Percentiles rank a stretch among this genome's conserved stretches.
Conservation (phyloP, 1,284 basidiomycete genomes). For the Ustilago bromivora region DNA sequence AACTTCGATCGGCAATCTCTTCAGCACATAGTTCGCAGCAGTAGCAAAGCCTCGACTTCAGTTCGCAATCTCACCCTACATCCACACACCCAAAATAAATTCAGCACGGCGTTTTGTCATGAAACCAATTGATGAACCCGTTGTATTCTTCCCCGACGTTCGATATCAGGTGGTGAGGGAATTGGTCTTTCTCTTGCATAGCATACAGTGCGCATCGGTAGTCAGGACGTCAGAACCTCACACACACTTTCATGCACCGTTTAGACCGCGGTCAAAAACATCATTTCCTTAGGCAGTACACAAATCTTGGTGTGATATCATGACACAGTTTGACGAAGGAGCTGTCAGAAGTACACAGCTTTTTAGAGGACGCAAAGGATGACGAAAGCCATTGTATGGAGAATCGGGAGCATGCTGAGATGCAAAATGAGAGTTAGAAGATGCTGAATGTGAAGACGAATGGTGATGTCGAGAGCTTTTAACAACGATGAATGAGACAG, state of each 20-base stretch:
- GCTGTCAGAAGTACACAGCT: background rate
- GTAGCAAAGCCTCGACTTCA: background rate
- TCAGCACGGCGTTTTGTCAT: background rate
- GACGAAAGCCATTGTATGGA: no score
- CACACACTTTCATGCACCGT: conserved; percentile 9
- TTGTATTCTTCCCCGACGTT: conserved; percentile 24
- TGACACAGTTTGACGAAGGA: background rate
- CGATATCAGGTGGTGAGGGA: background rate
- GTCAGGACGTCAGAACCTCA: conserved; percentile 8
- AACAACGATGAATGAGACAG: no score
- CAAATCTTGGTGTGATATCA: background rate
- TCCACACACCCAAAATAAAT: conserved; percentile 10
- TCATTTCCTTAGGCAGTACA: conserved; percentile 32
- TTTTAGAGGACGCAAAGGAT: no score
- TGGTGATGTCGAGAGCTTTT: no score
- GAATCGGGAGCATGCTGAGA: no score
- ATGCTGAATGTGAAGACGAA: no score
- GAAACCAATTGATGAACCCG: background rate
- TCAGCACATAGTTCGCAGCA: background rate
- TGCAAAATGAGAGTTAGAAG: no score
- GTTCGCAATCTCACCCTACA: conserved; percentile 13
- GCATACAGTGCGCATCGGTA: background rate
- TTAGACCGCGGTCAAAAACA: conserved; percentile 29
- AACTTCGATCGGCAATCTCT: background rate
- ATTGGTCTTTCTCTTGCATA: conserved; percentile 2